These are phyloP conservation scores for Leishmania arabica DNA, from an alignment of 208 protist genomes.

Conservation along the genomic window DNA sequence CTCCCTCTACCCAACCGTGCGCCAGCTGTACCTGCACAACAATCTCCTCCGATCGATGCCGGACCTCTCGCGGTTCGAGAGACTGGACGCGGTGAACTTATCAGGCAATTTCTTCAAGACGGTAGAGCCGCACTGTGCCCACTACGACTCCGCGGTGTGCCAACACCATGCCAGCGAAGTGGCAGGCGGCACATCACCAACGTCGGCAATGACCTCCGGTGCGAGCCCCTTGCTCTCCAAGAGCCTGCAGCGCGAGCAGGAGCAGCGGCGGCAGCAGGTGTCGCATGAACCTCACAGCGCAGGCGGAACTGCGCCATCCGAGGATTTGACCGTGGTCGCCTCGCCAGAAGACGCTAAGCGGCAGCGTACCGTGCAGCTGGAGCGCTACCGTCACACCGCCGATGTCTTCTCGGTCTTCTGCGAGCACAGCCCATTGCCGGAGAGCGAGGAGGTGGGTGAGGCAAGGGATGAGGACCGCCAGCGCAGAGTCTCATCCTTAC, in stretches of 20 bases:
- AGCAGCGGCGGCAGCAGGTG: constrained; percentile 11
- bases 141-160: constrained; percentile 36
- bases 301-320: neutral
- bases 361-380: constrained; percentile 32
- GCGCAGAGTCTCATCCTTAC: neutral
- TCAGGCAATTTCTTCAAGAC: constrained; percentile 85
- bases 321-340: constrained; percentile 6
- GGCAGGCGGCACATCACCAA: neutral
- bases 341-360: constrained; percentile 20
- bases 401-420: constrained; percentile 40
- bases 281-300: neutral
- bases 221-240: constrained; percentile 28
- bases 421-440: constrained; percentile 37
- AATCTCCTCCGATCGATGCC: constrained; percentile 91
- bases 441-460: constrained; percentile 16
- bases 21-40: constrained; percentile 94
- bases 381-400: constrained; percentile 30
- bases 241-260: constrained; percentile 36
- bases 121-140: constrained; percentile 56
- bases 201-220: neutral
- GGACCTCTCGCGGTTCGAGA: constrained; percentile 78
- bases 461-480: neutral
- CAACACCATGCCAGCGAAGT: constrained; percentile 1
- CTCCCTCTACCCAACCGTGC: constrained; percentile 81
- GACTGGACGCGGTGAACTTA: constrained; percentile 91